These are phyloP conservation scores for Teratosphaeria epicoccoides DNA, from an alignment of 2,329 filamentous ascomycete genomes.

Conservation along the genomic window DNA sequence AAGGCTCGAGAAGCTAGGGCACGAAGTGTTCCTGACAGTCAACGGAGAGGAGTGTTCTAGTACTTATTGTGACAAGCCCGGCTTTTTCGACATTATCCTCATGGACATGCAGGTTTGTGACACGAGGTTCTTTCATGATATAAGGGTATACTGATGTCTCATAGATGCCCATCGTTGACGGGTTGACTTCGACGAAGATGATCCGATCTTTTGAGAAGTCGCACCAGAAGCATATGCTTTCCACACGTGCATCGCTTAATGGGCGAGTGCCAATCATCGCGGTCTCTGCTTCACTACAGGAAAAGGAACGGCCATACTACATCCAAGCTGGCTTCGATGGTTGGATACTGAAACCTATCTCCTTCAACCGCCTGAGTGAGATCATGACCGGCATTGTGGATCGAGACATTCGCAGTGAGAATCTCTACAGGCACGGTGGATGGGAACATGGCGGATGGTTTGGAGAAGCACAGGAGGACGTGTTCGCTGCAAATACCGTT, in stretches of 20 bases:
- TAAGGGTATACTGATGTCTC: conserved; percentile 6
- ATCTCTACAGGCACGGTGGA: conserved; percentile 57
- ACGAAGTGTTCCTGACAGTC: conserved; percentile 59
- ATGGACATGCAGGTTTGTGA: conserved; percentile 81
- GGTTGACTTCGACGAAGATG: conserved; percentile 69
- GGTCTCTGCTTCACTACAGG: conserved; percentile 71
- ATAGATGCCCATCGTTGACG: conserved; percentile 88
- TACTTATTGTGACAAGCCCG: conserved; percentile 53
- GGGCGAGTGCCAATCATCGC: conserved; percentile 71
- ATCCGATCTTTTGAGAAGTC: conserved; percentile 62
- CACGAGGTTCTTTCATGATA: not conserved
- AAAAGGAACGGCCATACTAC: conserved; percentile 58
- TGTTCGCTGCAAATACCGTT: conserved; percentile 29
- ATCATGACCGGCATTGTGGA: conserved; percentile 61
- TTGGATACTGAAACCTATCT: conserved; percentile 82
- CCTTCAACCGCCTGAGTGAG: conserved; percentile 62
- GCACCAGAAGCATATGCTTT: conserved; percentile 42
- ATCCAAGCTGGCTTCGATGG: conserved; percentile 74
- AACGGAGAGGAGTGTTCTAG: conserved; percentile 79
- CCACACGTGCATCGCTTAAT: conserved; percentile 48
- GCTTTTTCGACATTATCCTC: conserved; percentile 63
- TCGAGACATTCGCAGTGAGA: conserved; percentile 45
- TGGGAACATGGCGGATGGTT: conserved; percentile 93
- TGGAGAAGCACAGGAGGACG: conserved; percentile 28
- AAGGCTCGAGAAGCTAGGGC: conserved; percentile 64